Evolutionary conservation across 805 yeast species (phyloP), one percentile per base, ranked within the genome.

Genomic region (Starmera pachycereana): DNA sequence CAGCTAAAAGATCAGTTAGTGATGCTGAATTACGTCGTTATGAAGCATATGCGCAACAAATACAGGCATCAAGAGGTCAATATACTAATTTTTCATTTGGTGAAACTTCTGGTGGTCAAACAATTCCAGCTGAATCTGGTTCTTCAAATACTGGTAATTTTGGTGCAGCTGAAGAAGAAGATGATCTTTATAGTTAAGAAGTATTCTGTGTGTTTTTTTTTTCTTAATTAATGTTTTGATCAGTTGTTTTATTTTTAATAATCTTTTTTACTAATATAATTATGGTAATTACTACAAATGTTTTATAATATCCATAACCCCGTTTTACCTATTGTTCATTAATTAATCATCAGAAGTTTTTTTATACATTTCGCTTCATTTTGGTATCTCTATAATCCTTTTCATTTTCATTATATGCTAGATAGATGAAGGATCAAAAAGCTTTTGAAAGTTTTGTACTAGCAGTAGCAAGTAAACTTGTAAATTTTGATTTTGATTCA

Each of bases 1-100:
- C 97, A 2, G 99, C 98, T 40, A 83, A 88, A 66, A 84, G 97
- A 56, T 89, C 97, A 41, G 99, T 92, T 37, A 81, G 94, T 33
- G 97, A 94, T 58, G 85, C 96, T 32, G 98, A 92, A 66, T 74
- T 92, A 58, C 92, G 99, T 68, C 89, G 98, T 67, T 92, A 92
- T 63, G 98, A 92, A 69, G 94, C 97, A 8, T 92, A 90, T 57
- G 95, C 96, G 38, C 96, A 90, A 66, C 96, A 90, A 67, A 72
- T 92, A 63, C 94, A 82, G 63, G 86, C 95, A 42, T 84, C 96
- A 1, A 86, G 98, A 68, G 97, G 98, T 37, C 95, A 85, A 62
- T 82, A 85, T 60, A 74, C 90, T 49, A 85, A 82, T 66, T 90
- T 92, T 68, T 78, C 87, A 60, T 90, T 92, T 62, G 76, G 78